These are phyloP conservation scores for Penicillium paradoxum DNA, from an alignment of 495 filamentous ascomycete species.

Conservation along the genomic window DNA sequence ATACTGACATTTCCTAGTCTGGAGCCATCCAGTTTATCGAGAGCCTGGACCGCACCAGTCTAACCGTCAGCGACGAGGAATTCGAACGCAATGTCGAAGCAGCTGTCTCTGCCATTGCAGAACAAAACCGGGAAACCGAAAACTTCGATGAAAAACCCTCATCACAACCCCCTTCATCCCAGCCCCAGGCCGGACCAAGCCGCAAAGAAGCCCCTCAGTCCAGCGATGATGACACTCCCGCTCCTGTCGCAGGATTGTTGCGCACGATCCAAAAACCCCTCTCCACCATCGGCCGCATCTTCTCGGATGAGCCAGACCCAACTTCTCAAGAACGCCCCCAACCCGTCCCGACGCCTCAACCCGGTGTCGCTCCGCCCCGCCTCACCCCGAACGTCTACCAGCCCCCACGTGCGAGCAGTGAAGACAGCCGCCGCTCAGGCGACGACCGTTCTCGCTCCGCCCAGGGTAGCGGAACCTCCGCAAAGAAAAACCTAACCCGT, in stretches of 20 bases:
- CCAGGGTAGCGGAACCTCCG: constrained; percentile 14
- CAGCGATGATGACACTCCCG: constrained; percentile 59
- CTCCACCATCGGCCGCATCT: constrained; percentile 94
- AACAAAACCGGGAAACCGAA: constrained; percentile 64
- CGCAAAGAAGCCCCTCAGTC: constrained; percentile 31
- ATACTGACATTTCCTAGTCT: constrained; percentile 51
- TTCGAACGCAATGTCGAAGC: constrained; percentile 95
- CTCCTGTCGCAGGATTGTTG: constrained; percentile 79
- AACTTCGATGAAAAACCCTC: constrained; percentile 55
- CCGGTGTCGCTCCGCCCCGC: constrained; percentile 49
- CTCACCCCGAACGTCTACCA: constrained; percentile 54
- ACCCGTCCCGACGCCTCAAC: constrained; percentile 55
- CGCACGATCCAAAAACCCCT: constrained; percentile 89
- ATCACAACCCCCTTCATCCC: constrained; percentile 22
- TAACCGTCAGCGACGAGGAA: constrained; percentile 91
- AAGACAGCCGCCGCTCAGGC: constrained; percentile 37
- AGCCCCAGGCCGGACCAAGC: constrained; percentile 44
- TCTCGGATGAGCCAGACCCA: constrained; percentile 67
- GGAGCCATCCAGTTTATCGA: constrained; percentile 97
- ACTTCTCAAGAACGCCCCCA: constrained; percentile 35
- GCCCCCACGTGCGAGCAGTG: constrained; percentile 42
- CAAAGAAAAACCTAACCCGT: constrained; percentile 27
- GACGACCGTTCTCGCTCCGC: constrained; percentile 34
- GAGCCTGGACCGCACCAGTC: constrained; percentile 84
- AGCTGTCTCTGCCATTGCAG: constrained; percentile 92